These are phyloP conservation scores for Tulasnella sp. DNA, from an alignment of 768 basidiomycete species.

Conservation along the genomic window DNA sequence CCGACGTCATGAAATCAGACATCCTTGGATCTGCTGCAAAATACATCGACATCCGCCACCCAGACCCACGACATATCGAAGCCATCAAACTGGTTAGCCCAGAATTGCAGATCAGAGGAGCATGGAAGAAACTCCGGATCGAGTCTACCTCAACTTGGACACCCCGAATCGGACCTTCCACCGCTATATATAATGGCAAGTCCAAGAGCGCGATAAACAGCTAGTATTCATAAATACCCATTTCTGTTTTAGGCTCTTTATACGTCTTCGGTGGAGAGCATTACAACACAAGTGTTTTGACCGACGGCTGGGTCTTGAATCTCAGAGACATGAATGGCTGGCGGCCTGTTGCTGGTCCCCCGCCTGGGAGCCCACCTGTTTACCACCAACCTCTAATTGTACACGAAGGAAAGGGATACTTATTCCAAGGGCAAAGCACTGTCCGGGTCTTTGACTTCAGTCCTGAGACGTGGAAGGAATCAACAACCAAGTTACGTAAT, in stretches of 20 bases:
- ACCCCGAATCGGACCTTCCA: slow-evolving; percentile 31
- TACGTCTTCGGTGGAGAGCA: slow-evolving; percentile 30
- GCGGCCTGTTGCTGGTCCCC: slow-evolving; percentile 16
- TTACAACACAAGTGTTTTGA: slow-evolving; percentile 27
- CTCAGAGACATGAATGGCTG: slow-evolving; percentile 14
- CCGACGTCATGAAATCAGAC: neutral
- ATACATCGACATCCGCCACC: neutral
- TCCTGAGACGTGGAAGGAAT: slow-evolving; percentile 37
- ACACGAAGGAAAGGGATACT: slow-evolving; percentile 38
- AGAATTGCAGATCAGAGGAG: slow-evolving; percentile 39
- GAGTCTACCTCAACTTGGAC: slow-evolving; percentile 33
- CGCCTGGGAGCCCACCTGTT: neutral
- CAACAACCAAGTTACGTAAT: slow-evolving; percentile 34
- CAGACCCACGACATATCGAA: neutral
- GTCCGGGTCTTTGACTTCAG: slow-evolving; percentile 42
- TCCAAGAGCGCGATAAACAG: too few relatives aligned
- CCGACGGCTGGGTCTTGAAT: slow-evolving; percentile 30
- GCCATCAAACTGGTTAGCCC: neutral
- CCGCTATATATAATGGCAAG: slow-evolving; percentile 32
- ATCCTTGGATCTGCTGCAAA: neutral
- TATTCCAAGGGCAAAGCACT: slow-evolving; percentile 37
- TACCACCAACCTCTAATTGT: slow-evolving; percentile 29
- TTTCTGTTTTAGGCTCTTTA: slow-evolving; percentile 23
- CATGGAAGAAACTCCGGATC: slow-evolving; percentile 37
- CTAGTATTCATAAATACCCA: too few relatives aligned